Conservation (phyloP, 2,329 filamentous ascomycete genomes). For the Setomelanomma holmii region DNA sequence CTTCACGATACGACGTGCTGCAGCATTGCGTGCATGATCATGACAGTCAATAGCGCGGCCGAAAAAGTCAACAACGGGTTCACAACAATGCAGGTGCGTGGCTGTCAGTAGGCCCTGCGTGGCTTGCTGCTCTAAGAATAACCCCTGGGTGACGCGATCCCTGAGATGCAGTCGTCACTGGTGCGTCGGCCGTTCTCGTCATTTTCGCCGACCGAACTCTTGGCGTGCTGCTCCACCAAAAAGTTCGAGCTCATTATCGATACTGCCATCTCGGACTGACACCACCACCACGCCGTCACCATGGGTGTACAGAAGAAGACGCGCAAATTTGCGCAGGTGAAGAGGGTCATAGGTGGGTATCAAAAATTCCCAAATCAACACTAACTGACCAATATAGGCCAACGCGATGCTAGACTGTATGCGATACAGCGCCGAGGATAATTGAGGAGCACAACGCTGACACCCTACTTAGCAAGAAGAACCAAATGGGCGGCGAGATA, state of each 20-base stretch:
- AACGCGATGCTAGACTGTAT: conserved; percentile 75
- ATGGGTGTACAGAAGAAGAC: conserved; percentile 94
- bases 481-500: conserved; percentile 70
- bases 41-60: not conserved
- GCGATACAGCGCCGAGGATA: conserved; percentile 27
- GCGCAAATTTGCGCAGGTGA: conserved; percentile 85
- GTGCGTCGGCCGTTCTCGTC: conserved; percentile 1
- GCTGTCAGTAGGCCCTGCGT: conserved; percentile 3
- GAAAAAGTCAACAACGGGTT: not conserved
- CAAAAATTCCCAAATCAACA: not conserved
- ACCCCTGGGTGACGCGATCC: not conserved
- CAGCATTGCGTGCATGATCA: conserved; percentile 5
- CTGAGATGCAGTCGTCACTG: not conserved
- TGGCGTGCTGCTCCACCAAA: conserved; percentile 27
- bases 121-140: not conserved
- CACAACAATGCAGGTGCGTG: not conserved
- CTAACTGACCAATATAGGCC: conserved; percentile 45
- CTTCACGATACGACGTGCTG: not conserved
- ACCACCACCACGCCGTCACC: conserved; percentile 27
- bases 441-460: conserved; percentile 17
- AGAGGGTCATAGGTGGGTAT: conserved; percentile 78
- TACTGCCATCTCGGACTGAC: conserved; percentile 4
- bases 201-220: conserved; percentile 22
- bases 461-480: conserved; percentile 65
- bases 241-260: conserved; percentile 15